Evolutionary conservation across 331 rosid genomes (phyloP).

Genomic region (Telfairia occidentalis): DNA sequence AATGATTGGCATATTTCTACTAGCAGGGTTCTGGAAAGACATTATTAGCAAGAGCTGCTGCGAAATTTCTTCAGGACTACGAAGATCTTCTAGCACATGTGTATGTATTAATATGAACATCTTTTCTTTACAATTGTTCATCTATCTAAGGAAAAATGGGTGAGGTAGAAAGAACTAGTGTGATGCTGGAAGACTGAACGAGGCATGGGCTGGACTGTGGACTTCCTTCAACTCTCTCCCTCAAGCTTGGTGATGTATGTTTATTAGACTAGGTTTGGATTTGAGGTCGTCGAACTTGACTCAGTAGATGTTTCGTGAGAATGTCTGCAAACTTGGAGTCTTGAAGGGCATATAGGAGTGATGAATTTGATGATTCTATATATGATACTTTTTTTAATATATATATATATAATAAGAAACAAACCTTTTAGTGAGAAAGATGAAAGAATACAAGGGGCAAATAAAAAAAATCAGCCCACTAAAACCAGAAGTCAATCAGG

Average conservation of each 20-base stretch:
- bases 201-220: neutral
- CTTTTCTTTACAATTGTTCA: neutral
- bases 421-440: no score
- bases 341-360: neutral
- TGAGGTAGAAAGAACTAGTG: neutral
- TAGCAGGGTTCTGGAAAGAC: conserved; percentile 94
- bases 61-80: conserved; percentile 50
- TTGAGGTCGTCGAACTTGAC: neutral
- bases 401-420: no score
- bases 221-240: neutral
- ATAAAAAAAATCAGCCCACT: no score
- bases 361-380: no score
- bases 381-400: no score
- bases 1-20: neutral
- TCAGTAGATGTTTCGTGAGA: neutral
- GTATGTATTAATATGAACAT: conserved; percentile 32
- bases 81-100: conserved; percentile 58
- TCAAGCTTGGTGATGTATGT: neutral
- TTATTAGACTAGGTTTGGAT: neutral
- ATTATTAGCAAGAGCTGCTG: conserved; percentile 59
- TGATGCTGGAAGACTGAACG: neutral
- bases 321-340: neutral
- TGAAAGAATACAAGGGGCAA: no score
- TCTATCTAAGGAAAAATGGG: neutral
- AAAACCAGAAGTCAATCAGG: no score